Conservation (phyloP, 2,329 filamentous ascomycete genomes). For the Chaetomiaceae sp. region DNA sequence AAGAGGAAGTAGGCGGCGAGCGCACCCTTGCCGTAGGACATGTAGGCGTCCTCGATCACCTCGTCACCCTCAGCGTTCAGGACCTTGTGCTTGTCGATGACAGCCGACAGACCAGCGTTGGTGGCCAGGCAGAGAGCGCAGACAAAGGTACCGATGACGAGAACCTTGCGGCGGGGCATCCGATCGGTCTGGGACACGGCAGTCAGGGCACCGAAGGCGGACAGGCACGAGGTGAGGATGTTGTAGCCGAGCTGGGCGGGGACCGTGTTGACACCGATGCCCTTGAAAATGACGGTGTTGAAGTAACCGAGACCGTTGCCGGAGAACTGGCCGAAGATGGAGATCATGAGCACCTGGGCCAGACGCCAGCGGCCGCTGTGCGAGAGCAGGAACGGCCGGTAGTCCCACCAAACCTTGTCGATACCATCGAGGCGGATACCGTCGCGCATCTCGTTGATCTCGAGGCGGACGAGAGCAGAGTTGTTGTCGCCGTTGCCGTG, state of each 20-base stretch:
- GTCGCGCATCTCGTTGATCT: constrained; percentile 40
- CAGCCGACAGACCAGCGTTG: constrained; percentile 42
- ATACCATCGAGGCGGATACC: constrained; percentile 41
- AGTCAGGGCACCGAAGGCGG: constrained; percentile 40
- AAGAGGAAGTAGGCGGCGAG: constrained; percentile 46
- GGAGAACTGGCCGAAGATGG: constrained; percentile 47
- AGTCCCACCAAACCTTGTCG: constrained; percentile 45
- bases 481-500: constrained; percentile 39
- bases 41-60: constrained; percentile 24
- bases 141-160: constrained; percentile 40
- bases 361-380: constrained; percentile 46
- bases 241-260: constrained; percentile 42
- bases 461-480: constrained; percentile 37
- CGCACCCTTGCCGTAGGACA: constrained; percentile 38
- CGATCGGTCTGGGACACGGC: constrained; percentile 41
- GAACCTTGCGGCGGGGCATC: constrained; percentile 43
- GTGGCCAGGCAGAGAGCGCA: constrained; percentile 40
- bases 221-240: constrained; percentile 43
- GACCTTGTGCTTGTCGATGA: constrained; percentile 30
- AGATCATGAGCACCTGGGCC: constrained; percentile 46
- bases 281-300: constrained; percentile 43
- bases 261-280: constrained; percentile 34
- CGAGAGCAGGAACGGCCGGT: constrained; percentile 40
- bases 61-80: constrained; percentile 22
- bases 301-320: constrained; percentile 49